A percentile compares a stretch with the other conserved stretches of the same genome.
Evolutionary conservation across 2,329 filamentous ascomycete genomes (phyloP).

Genomic region (Exophiala aquamarina): DNA sequence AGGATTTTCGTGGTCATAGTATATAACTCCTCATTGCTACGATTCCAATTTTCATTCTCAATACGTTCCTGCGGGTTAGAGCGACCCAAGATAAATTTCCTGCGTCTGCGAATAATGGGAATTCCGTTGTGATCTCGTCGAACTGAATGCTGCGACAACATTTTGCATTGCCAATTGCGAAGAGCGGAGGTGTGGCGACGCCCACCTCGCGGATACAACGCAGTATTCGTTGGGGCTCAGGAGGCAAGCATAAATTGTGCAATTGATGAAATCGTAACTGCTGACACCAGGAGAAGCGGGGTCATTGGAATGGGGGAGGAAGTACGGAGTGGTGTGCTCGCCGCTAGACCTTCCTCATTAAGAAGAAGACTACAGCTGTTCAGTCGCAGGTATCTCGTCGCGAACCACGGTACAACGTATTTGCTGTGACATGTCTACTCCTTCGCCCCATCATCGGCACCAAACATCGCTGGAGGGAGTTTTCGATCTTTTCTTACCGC

Average conservation of each 20-base stretch:
- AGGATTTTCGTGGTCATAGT: neutral
- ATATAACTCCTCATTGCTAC: neutral
- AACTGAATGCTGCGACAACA: constrained; percentile 2
- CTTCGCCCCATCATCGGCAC: constrained; percentile 9
- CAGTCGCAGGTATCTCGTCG: neutral
- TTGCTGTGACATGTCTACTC: constrained; percentile 1
- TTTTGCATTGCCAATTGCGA: neutral
- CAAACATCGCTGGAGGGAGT: constrained; percentile 5
- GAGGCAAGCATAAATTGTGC: too few species aligned
- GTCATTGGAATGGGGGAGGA: neutral
- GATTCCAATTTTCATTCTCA: constrained; percentile 1
- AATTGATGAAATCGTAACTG: too few species aligned
- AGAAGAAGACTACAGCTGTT: neutral
- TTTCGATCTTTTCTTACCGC: constrained; percentile 5
- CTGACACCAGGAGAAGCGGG: neutral
- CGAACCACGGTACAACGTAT: neutral
- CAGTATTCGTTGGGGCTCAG: neutral
- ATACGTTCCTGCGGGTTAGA: neutral
- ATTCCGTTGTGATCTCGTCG: constrained; percentile 1
- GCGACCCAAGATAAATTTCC: neutral
- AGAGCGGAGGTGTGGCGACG: neutral
- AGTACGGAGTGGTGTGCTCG: too few species aligned
- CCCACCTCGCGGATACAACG: neutral
- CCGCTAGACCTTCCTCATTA: neutral
- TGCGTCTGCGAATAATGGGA: neutral